Evolutionary conservation across 1,139 yeast species (phyloP).

Genomic region (Candida sanyaensis): DNA sequence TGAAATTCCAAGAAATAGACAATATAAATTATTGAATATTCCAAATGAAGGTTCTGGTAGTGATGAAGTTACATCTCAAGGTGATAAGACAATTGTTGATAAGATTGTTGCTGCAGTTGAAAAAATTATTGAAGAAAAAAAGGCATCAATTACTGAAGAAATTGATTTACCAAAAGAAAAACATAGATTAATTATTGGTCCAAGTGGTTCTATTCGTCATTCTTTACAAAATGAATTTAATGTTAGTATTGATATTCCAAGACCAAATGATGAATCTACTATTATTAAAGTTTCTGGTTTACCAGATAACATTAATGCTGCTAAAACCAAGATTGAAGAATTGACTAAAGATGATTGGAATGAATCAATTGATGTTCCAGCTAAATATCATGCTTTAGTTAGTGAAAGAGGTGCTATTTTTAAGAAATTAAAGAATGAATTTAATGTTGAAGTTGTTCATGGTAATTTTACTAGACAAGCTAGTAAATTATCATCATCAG

Average conservation of each 20-base stretch:
- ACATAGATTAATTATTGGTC: constrained; percentile 79
- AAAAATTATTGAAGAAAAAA: constrained; percentile 63
- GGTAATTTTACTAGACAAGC: constrained; percentile 57
- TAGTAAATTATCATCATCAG: constrained; percentile 42
- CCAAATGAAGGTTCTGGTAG: constrained; percentile 75
- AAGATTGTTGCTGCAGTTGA: constrained; percentile 67
- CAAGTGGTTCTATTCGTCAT: constrained; percentile 76
- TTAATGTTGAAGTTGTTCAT: constrained; percentile 63
- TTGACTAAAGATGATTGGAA: constrained; percentile 57
- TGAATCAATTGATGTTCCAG: constrained; percentile 56
- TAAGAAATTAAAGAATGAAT: constrained; percentile 56
- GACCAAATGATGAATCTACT: constrained; percentile 50
- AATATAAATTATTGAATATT: constrained; percentile 64
- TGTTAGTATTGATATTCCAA: constrained; percentile 71
- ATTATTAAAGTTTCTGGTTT: constrained; percentile 54
- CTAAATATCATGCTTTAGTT: constrained; percentile 57
- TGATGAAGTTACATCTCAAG: constrained; percentile 64
- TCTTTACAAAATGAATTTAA: constrained; percentile 69
- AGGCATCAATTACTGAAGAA: constrained; percentile 59
- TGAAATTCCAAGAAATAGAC: constrained; percentile 43
- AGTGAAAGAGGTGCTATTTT: constrained; percentile 70
- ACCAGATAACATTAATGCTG: constrained; percentile 61
- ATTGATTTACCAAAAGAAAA: constrained; percentile 70
- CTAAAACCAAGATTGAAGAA: constrained; percentile 52
- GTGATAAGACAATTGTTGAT: constrained; percentile 74